These are phyloP conservation scores for Strombidium stylifer DNA, from an alignment of 73 alveolate genomes.

Conservation along the genomic window DNA sequence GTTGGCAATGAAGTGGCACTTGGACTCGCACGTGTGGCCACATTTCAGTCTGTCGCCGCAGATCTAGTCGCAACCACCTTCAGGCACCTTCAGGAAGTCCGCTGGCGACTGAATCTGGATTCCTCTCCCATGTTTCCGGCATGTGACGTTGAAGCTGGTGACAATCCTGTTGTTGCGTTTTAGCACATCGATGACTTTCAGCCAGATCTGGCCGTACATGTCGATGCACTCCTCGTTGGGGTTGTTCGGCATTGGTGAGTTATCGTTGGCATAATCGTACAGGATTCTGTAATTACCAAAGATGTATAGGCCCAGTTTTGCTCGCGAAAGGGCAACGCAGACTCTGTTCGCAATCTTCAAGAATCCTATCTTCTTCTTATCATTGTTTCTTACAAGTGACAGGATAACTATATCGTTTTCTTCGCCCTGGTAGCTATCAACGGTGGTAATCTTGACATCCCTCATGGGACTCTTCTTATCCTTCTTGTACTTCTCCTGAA, in stretches of 20 bases:
- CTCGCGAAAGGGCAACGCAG: conserved; percentile 83
- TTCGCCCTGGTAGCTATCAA: conserved; percentile 76
- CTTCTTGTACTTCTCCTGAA: conserved; percentile 40
- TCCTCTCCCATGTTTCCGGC: conserved; percentile 54
- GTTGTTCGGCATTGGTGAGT: too few species aligned
- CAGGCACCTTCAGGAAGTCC: conserved; percentile 68
- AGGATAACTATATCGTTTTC: conserved; percentile 78
- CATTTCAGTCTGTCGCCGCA: conserved; percentile 61
- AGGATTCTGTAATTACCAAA: too few species aligned
- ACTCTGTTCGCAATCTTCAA: conserved; percentile 70
- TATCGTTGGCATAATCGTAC: conserved; percentile 33
- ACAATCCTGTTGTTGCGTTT: conserved; percentile 26
- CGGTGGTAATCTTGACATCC: conserved; percentile 33
- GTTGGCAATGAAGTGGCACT: conserved; percentile 46
- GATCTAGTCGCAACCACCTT: conserved; percentile 68
- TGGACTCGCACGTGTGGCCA: conserved; percentile 70
- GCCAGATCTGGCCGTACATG: conserved; percentile 50
- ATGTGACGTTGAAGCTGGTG: conserved; percentile 12
- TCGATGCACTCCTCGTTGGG: not conserved
- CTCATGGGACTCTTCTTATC: conserved; percentile 25
- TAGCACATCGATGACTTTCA: conserved; percentile 38
- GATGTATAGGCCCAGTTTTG: conserved; percentile 74
- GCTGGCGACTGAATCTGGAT: conserved; percentile 17
- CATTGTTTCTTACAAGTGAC: conserved; percentile 73
- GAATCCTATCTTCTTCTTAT: conserved; percentile 69